Base-by-base conservation (phyloP, 2,329 filamentous ascomycete genomes). In the Talaromyces marneffei region DNA sequence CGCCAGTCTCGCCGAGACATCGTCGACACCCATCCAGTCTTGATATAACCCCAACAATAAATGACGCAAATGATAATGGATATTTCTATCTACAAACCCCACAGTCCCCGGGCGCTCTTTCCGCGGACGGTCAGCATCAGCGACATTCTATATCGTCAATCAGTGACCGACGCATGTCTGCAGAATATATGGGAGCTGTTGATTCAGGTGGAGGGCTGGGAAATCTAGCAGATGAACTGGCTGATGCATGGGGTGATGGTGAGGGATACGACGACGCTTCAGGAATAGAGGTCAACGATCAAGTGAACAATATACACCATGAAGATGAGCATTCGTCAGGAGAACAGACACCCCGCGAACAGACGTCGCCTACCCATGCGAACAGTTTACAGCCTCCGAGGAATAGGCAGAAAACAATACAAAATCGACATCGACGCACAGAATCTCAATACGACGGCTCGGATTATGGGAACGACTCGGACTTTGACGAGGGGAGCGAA, bases 221-320 rank as follows among this genome's bases (percentile, higher is more conserved):
- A 25, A 87, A 83, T 65, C 71, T 88, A 56, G 85, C 85, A 29
- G 85, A 88, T 68, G 85, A 87, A 69, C 73, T 87, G 25, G 85
- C 82, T 27, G 82, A 85, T 66, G 81, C 81, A n/a, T 84, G 81
- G 77, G 82, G 82, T 23, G 72, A 79, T 39, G 82, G 82, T 29
- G 80, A 81, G 52, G 77, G 76, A 25, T 79, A 80, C 57, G 76
- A 73, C 53, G 76, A 77, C 62, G 69, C 68, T 7, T 76, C 75
- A 1, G 74, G 73, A 8, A 71, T 75, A 66, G 74, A 76, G 53
- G 33, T 40, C 35, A 69, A 66, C 20, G 65, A 65, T n/a, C 67
- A 66, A 9, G 65, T 65, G 27, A 70, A 73, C 40, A 55, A 48
- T 10, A 70, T 75, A n/a, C 67, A 68, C 39, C 44, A 48, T 48